phyloP scores from a whole-genome alignment of 805 yeast species.

The Helenozyma baotianmanensis region DNA sequence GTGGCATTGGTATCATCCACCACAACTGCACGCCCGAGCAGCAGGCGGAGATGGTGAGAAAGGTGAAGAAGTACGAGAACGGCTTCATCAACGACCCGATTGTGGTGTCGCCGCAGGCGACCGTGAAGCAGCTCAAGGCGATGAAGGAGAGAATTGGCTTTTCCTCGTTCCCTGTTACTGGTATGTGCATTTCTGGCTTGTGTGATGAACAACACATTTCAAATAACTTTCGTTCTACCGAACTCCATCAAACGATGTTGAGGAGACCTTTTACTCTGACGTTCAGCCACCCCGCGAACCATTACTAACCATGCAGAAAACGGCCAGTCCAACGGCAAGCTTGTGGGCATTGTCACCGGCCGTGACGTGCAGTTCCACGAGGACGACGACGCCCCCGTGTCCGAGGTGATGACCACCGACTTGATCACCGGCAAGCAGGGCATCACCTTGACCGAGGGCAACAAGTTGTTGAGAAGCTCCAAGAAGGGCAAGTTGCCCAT shows the following conservation, averaged over 20 bases:
- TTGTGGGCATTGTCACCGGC: constrained; percentile 92
- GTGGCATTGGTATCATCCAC: constrained; percentile 98
- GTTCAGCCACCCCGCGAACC: too few relatives aligned
- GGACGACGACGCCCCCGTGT: constrained; percentile 53
- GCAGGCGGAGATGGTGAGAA: constrained; percentile 97
- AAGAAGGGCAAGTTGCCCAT: constrained; percentile 98
- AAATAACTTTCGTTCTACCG: constrained; percentile 99
- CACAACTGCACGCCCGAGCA: constrained; percentile 96
- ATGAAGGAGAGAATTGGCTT: constrained; percentile 77
- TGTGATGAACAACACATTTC: constrained; percentile 52
- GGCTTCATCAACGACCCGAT: constrained; percentile 96
- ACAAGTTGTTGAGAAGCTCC: constrained; percentile 82
- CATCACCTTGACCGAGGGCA: constrained; percentile 79
- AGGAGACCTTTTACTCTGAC: constrained; percentile 52
- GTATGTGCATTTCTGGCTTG: constrained; percentile 61
- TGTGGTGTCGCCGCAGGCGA: constrained; percentile 68
- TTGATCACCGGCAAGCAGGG: constrained; percentile 81
- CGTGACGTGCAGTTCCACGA: constrained; percentile 97
- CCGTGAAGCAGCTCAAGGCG: constrained; percentile 76
- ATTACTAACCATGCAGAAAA: constrained; percentile 47
- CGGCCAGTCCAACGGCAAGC: constrained; percentile 84
- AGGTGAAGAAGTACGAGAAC: constrained; percentile 95
- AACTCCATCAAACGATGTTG: constrained; percentile 93
- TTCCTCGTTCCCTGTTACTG: constrained; percentile 98
- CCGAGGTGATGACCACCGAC: constrained; percentile 87